Evolutionary conservation across 1,284 basidiomycete genomes (phyloP).

Genomic region (Ceratorhiza oryzae-sativae): DNA sequence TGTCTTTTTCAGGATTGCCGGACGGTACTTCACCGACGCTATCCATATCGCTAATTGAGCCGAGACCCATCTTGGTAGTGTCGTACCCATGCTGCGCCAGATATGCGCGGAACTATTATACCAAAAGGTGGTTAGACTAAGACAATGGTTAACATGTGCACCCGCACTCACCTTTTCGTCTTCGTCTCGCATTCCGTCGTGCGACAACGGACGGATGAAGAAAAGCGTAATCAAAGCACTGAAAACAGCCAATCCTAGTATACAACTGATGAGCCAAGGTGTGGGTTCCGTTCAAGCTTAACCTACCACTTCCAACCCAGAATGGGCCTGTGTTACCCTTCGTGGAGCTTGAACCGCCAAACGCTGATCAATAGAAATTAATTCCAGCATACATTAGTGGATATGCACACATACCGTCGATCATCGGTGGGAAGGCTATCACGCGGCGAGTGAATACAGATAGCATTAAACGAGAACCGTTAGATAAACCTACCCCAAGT

Average conservation of each 20-base stretch:
- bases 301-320: slow-evolving; percentile 74
- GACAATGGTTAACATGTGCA: background rate
- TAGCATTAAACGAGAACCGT: background rate
- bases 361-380: slow-evolving; percentile 54
- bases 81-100: slow-evolving; percentile 80
- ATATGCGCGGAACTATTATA: slow-evolving; percentile 75
- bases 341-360: slow-evolving; percentile 60
- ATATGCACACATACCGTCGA: slow-evolving; percentile 55
- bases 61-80: slow-evolving; percentile 67
- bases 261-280: slow-evolving; percentile 44
- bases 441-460: slow-evolving; percentile 15
- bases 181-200: slow-evolving; percentile 82
- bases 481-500: slow-evolving; percentile 65
- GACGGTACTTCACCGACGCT: slow-evolving; percentile 35
- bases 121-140: background rate
- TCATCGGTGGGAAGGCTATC: slow-evolving; percentile 72
- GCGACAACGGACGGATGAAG: slow-evolving; percentile 76
- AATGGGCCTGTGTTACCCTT: slow-evolving; percentile 80
- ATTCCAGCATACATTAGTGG: background rate
- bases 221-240: slow-evolving; percentile 77
- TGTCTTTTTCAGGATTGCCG: slow-evolving; percentile 11
- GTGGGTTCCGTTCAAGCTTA: background rate
- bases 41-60: slow-evolving; percentile 37
- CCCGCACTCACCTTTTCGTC: slow-evolving; percentile 62
- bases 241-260: slow-evolving; percentile 71